Evolutionary conservation across 1,139 yeast species (phyloP).

Genomic region (Candida pseudocylindracea): DNA sequence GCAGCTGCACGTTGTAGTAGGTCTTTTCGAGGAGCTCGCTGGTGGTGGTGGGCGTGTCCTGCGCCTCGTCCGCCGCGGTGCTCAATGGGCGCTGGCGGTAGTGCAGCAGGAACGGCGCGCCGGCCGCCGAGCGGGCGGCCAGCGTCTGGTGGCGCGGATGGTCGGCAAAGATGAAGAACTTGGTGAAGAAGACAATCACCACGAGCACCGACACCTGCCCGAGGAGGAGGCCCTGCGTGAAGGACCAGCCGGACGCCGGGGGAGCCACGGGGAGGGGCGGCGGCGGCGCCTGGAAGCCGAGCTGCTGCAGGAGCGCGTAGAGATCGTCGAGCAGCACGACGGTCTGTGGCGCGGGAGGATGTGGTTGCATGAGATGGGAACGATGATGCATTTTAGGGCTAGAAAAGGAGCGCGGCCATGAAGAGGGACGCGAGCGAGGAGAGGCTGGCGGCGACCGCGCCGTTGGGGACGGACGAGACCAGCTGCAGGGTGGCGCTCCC

Average conservation of each 20-base stretch:
- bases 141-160: constrained; percentile 16
- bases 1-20: constrained; percentile 74
- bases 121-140: constrained; percentile 7
- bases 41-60: constrained; percentile 8
- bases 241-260: constrained; percentile 21
- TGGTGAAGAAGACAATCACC: constrained; percentile 52
- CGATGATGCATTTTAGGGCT: too few relatives aligned
- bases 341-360: too few relatives aligned
- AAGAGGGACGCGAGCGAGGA: too few relatives aligned
- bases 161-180: constrained; percentile 81
- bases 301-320: too few relatives aligned
- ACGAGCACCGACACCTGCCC: constrained; percentile 77
- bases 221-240: constrained; percentile 52
- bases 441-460: too few relatives aligned
- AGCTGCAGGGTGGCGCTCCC: too few relatives aligned
- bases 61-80: constrained; percentile 15
- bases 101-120: constrained; percentile 6
- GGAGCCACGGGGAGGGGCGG: too few relatives aligned
- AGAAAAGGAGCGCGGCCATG: too few relatives aligned
- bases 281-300: too few relatives aligned
- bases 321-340: too few relatives aligned
- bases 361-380: too few relatives aligned
- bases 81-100: neutral
- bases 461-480: too few relatives aligned
- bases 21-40: constrained; percentile 63